Evolutionary conservation across 1,284 basidiomycete genomes (phyloP), one percentile per base, ranked within the genome.

Genomic region (Tilletia horrida): DNA sequence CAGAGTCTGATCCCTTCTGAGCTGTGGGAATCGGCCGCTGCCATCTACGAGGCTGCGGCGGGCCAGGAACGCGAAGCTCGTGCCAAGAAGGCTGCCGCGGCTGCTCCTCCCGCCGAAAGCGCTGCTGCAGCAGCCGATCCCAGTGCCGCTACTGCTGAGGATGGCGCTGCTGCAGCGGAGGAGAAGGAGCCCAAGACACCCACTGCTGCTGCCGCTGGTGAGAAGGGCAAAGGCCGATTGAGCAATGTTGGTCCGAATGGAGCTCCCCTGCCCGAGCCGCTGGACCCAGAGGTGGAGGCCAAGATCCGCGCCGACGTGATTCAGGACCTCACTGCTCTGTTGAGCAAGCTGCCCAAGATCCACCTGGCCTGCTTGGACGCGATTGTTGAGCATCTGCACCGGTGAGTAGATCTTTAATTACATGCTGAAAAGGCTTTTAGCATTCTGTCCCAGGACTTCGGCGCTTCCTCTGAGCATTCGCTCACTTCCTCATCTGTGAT

Each of bases 351-450:
- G 50, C 91, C 92, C 0, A 88, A 87, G 71, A 86, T 92, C 11
- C 91, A 95, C 79, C 84, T 97, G 27, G 87, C 88, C 75, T 91
- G 91, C 2, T 85, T 97, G 27, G 90, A 96, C 81, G 86, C 88
- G 0, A 76, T 97, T 44, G 84, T 93, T 68, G 86, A 86, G 68
- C 92, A 96, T 83, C 83, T 96, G 66, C 89, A 86, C 76, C 84
- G 84, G 90, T 92, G 73, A 76, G 89, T 84, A 35, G 23, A 29
- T 18, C 50, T 43, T 27, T 6, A 11, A 40, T 6, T 6, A 11
- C 9, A 18, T 25, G 52, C 23, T 27, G 6, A 55, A 14, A 11
- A 27, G 25, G 14, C 31, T 29, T 59, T 48, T 21, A n/a, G n/a
- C n/a, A n/a, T n/a, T n/a, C n/a, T n/a, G n/a, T n/a, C n/a, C n/a